phyloP scores from a whole-genome alignment of 148 eudicot species.

The Silene conica region DNA sequence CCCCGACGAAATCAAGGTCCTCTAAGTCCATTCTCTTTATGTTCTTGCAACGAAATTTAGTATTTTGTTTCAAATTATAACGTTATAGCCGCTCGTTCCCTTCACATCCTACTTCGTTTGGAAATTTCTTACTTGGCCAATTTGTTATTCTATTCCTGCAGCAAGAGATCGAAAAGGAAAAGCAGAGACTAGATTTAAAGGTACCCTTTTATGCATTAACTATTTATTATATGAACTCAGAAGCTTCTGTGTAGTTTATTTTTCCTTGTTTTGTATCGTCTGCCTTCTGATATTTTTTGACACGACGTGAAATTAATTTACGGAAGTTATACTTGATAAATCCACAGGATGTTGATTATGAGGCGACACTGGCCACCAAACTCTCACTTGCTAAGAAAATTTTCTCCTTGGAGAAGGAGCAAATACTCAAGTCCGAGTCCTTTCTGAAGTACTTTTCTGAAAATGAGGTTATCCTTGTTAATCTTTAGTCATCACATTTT shows the following conservation, averaged over 20 bases:
- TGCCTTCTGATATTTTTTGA: neutral
- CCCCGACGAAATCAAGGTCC: slow-evolving; percentile 76
- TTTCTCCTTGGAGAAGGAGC: slow-evolving; percentile 66
- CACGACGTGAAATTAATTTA: too few relatives aligned
- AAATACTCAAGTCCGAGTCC: slow-evolving; percentile 51
- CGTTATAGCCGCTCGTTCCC: neutral
- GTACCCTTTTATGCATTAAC: slow-evolving; percentile 29
- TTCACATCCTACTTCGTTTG: neutral
- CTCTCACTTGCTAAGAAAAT: slow-evolving; percentile 83
- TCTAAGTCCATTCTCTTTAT: slow-evolving; percentile 8
- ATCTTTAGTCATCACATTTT: neutral
- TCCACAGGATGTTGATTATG: slow-evolving; percentile 87
- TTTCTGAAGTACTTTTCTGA: slow-evolving; percentile 66
- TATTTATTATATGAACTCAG: neutral
- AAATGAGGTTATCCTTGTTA: slow-evolving; percentile 57
- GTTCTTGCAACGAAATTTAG: neutral
- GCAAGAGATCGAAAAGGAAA: slow-evolving; percentile 65
- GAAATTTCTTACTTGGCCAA: neutral
- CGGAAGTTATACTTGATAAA: neutral
- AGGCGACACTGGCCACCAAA: slow-evolving; percentile 75
- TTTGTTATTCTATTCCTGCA: slow-evolving; percentile 34
- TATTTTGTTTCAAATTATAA: slow-evolving; percentile 3
- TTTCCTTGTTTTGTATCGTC: too few relatives aligned
- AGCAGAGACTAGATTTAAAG: slow-evolving; percentile 64
- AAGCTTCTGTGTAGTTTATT: neutral